These are phyloP conservation scores for Dactylellina haptotyla DNA, from an alignment of 2,329 filamentous ascomycete genomes.

Conservation along the genomic window DNA sequence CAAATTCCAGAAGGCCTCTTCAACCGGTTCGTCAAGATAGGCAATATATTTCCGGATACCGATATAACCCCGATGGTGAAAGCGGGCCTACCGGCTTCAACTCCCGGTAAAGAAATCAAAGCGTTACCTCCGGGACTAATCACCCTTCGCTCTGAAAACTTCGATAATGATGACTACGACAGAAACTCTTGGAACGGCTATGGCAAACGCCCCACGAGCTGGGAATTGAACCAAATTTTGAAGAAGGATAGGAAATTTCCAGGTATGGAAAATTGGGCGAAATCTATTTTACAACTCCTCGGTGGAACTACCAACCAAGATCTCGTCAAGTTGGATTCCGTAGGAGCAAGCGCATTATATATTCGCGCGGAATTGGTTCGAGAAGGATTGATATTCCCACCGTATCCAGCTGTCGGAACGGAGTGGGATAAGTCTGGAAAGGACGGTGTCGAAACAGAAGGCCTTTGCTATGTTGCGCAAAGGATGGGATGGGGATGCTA, in stretches of 20 bases:
- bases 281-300: constrained; percentile 43
- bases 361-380: constrained; percentile 59
- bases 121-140: constrained; percentile 57
- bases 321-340: constrained; percentile 60
- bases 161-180: constrained; percentile 60
- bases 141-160: constrained; percentile 60
- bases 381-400: constrained; percentile 60
- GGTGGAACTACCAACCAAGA: constrained; percentile 58
- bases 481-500: constrained; percentile 59
- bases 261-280: constrained; percentile 23
- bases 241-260: constrained; percentile 55
- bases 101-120: background rate
- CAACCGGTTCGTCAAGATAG: constrained; percentile 59
- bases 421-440: constrained; percentile 60
- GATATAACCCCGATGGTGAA: constrained; percentile 12
- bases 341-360: constrained; percentile 61
- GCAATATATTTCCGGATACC: constrained; percentile 49
- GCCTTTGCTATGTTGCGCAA: constrained; percentile 60
- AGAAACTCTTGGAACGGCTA: constrained; percentile 60
- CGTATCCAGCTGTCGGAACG: constrained; percentile 60
- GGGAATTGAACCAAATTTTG: constrained; percentile 55
- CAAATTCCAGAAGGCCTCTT: constrained; percentile 59
- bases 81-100: background rate
- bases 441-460: constrained; percentile 61
- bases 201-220: constrained; percentile 49